These are phyloP conservation scores for Ophiostoma australiae DNA, from an alignment of 2,329 filamentous ascomycete species.

Conservation along the genomic window DNA sequence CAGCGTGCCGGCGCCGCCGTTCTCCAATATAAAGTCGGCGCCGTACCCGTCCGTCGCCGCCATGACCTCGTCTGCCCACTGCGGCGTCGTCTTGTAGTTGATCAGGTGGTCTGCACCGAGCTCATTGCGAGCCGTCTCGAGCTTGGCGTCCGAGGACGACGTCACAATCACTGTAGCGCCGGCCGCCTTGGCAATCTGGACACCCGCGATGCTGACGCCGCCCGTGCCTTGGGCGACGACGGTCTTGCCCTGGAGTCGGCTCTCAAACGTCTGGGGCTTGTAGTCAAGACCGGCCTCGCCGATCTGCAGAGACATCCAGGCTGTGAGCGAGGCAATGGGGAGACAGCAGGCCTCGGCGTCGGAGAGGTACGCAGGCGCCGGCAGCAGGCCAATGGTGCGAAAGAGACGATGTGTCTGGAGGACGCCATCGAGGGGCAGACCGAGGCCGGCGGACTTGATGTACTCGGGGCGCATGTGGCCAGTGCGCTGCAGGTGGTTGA, in stretches of 20 bases:
- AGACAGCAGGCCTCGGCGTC: slow-evolving; percentile 57
- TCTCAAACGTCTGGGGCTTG: neutral
- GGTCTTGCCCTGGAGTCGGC: slow-evolving; percentile 33
- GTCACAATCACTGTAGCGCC: slow-evolving; percentile 51
- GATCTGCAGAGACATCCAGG: slow-evolving; percentile 55
- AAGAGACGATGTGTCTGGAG: slow-evolving; percentile 58
- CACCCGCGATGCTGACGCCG: slow-evolving; percentile 47
- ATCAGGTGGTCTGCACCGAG: slow-evolving; percentile 50
- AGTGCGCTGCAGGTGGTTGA: slow-evolving; percentile 52
- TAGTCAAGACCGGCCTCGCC: slow-evolving; percentile 7
- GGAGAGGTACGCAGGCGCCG: slow-evolving; percentile 51
- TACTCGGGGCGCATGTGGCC: slow-evolving; percentile 56
- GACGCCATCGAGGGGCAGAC: slow-evolving; percentile 55
- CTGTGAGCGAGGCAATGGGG: slow-evolving; percentile 58
- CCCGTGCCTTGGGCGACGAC: slow-evolving; percentile 53
- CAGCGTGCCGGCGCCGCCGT: slow-evolving; percentile 49
- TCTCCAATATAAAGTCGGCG: slow-evolving; percentile 53
- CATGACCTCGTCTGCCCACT: slow-evolving; percentile 49
- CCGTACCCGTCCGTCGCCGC: slow-evolving; percentile 42
- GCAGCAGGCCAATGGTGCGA: slow-evolving; percentile 50
- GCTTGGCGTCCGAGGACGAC: slow-evolving; percentile 50
- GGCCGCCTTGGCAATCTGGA: slow-evolving; percentile 51
- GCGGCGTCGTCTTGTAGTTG: slow-evolving; percentile 50
- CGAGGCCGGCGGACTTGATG: slow-evolving; percentile 54
- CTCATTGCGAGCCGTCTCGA: slow-evolving; percentile 40